phyloP scores from a whole-genome alignment of 257 asterid species.

The Salvia splendens region DNA sequence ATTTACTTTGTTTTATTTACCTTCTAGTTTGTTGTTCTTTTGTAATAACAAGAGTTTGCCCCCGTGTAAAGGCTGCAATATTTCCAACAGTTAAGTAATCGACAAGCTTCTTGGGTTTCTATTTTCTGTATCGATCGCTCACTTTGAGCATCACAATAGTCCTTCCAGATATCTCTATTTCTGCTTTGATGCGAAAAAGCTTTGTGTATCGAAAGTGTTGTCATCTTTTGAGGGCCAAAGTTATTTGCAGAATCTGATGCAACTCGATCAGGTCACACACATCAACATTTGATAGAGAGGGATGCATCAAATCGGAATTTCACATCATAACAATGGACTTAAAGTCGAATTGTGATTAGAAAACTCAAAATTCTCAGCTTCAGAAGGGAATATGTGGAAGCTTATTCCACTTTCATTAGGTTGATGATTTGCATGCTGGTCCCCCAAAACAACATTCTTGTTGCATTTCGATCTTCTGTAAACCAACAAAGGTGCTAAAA shows the following conservation, averaged over 20 bases:
- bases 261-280: slow-evolving; percentile 15
- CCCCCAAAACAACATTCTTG: slow-evolving; percentile 7
- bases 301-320: slow-evolving; percentile 23
- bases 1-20: too few relatives aligned
- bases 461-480: not conserved
- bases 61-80: too few relatives aligned
- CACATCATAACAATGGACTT: not conserved
- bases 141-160: slow-evolving; percentile 17
- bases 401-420: slow-evolving; percentile 20
- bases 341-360: slow-evolving; percentile 2
- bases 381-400: slow-evolving; percentile 5
- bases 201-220: slow-evolving; percentile 25
- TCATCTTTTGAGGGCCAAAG: slow-evolving; percentile 22
- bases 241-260: slow-evolving; percentile 37
- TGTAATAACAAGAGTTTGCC: too few relatives aligned
- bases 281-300: not conserved
- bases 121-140: not conserved
- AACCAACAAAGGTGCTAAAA: not conserved
- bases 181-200: slow-evolving; percentile 22
- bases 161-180: slow-evolving; percentile 16
- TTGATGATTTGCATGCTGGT: not conserved
- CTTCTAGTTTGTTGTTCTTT: too few relatives aligned
- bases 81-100: too few relatives aligned
- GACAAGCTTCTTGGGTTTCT: slow-evolving; percentile 14
- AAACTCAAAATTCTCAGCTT: slow-evolving; percentile 5